phyloP scores from a whole-genome alignment of 306 rosid genomes.

The Castanospermum australe region DNA sequence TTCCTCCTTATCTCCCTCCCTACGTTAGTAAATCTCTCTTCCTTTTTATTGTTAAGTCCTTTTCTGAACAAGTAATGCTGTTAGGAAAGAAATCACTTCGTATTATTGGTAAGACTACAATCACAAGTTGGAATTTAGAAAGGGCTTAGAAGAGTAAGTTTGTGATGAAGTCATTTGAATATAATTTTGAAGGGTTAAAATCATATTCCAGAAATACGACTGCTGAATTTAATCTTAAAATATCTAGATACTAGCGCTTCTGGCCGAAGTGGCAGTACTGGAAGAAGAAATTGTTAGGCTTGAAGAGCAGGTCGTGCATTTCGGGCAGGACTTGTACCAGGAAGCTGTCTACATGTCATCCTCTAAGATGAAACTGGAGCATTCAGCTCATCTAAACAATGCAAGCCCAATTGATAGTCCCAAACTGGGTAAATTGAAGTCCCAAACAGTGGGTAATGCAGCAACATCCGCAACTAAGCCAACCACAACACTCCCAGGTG shows the following conservation, averaged over 20 bases:
- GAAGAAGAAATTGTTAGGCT: constrained; percentile 96
- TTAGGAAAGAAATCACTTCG: not conserved
- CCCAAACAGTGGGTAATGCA: constrained; percentile 26
- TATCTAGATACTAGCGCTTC: constrained; percentile 69
- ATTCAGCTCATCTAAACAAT: constrained; percentile 32
- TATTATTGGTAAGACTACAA: not conserved
- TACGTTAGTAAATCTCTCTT: constrained; percentile 46
- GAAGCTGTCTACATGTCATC: constrained; percentile 77
- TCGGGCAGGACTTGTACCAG: constrained; percentile 74
- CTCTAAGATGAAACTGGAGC: constrained; percentile 57
- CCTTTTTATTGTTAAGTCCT: not conserved
- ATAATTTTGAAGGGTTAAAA: not conserved
- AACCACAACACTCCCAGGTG: constrained; percentile 40
- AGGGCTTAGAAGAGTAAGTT: not conserved
- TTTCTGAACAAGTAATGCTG: not conserved
- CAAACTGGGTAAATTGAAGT: constrained; percentile 33
- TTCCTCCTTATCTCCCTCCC: constrained; percentile 90
- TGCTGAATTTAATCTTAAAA: constrained; percentile 2
- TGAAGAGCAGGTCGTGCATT: constrained; percentile 77
- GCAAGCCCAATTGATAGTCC: constrained; percentile 29
- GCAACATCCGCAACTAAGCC: constrained; percentile 20
- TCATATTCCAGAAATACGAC: not conserved
- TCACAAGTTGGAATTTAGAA: not conserved
- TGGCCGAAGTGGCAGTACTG: constrained; percentile 92
- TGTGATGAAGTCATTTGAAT: not conserved